Conservation (phyloP, 306 rosid species). For the Quillaja saponaria region DNA sequence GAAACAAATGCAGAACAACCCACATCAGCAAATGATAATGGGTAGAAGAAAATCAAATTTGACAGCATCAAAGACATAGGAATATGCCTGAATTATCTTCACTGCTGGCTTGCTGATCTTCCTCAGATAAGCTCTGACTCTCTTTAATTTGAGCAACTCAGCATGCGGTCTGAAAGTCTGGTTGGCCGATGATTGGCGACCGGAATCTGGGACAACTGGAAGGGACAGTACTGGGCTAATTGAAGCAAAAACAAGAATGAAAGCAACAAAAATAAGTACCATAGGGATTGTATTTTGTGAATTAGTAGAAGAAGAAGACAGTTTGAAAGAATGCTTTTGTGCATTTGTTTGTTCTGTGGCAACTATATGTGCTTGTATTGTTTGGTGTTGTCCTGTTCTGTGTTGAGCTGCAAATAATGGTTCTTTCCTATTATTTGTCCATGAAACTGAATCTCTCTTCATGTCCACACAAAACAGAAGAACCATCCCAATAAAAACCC, state of each 20-base stretch:
- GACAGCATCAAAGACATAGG: slow-evolving; percentile 7
- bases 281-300: slow-evolving; percentile 31
- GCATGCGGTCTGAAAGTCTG: slow-evolving; percentile 50
- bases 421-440: slow-evolving; percentile 56
- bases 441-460: slow-evolving; percentile 56
- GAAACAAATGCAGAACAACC: slow-evolving; percentile 36
- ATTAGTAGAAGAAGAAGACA: slow-evolving; percentile 37
- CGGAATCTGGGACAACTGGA: slow-evolving; percentile 40
- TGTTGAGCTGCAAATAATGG: slow-evolving; percentile 34
- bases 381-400: slow-evolving; percentile 75
- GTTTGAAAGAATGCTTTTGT: slow-evolving; percentile 50
- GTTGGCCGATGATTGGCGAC: slow-evolving; percentile 44
- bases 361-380: slow-evolving; percentile 53
- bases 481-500: slow-evolving; percentile 37
- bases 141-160: slow-evolving; percentile 46
- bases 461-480: slow-evolving; percentile 66
- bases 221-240: slow-evolving; percentile 51
- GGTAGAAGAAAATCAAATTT: slow-evolving; percentile 13
- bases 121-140: slow-evolving; percentile 48
- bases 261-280: slow-evolving; percentile 58
- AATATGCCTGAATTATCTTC: slow-evolving; percentile 80
- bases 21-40: slow-evolving; percentile 24
- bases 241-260: slow-evolving; percentile 55
- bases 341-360: slow-evolving; percentile 46
- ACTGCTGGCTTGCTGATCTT: slow-evolving; percentile 82